Percentiles rank a stretch among this genome's conserved stretches.
phyloP scores from a whole-genome alignment of 2,329 filamentous ascomycete genomes.

The Aureobasidium sp. region DNA sequence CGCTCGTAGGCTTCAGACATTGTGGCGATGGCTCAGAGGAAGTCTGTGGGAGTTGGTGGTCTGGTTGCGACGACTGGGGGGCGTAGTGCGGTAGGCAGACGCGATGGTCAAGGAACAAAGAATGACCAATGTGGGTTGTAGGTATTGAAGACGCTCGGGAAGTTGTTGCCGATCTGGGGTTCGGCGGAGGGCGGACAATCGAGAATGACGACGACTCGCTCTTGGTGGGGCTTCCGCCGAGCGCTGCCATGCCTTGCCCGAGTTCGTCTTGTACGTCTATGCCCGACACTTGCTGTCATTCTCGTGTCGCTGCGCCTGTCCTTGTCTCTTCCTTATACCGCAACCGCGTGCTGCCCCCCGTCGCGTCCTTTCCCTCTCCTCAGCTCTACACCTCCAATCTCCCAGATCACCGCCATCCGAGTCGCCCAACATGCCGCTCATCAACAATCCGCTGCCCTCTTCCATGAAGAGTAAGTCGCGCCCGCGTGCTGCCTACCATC shows the following conservation, averaged over 20 bases:
- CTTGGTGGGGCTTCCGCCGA: neutral
- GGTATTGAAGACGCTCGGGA: neutral
- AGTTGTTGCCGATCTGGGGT: neutral
- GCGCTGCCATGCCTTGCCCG: neutral
- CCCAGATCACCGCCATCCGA: neutral
- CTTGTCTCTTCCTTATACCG: neutral
- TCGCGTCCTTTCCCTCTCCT: neutral
- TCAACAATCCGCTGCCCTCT: slow-evolving; percentile 47
- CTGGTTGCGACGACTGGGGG: neutral
- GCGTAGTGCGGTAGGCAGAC: neutral
- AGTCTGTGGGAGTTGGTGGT: neutral
- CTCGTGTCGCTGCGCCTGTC: neutral
- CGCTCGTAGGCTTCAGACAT: slow-evolving; percentile 52
- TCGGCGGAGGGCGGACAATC: neutral
- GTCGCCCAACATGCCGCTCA: slow-evolving; percentile 33
- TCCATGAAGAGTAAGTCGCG: slow-evolving; percentile 42
- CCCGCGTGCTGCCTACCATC: neutral
- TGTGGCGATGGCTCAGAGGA: slow-evolving; percentile 13
- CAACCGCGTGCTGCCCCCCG: neutral
- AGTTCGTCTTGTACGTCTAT: neutral
- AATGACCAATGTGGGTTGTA: neutral
- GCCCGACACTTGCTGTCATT: neutral
- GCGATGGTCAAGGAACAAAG: neutral
- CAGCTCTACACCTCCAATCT: neutral
- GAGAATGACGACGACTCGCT: slow-evolving; percentile 1